Percentiles rank a stretch among this genome's conserved stretches.
Conservation (phyloP, 129 eudicot genomes). For the Pseudognaphalium luteoalbum region DNA sequence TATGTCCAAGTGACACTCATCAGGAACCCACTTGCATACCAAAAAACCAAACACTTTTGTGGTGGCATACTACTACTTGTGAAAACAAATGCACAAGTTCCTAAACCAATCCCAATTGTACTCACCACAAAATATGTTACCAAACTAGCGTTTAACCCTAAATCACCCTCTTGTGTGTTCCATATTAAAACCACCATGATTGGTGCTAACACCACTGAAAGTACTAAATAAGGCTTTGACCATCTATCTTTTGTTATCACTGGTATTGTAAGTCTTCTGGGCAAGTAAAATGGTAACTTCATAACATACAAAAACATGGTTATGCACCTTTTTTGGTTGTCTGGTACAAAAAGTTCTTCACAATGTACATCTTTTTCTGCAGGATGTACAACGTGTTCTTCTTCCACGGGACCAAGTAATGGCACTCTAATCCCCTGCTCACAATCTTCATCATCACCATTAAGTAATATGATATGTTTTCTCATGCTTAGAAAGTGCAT, state of each 20-base stretch:
- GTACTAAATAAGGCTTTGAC: conserved; percentile 57
- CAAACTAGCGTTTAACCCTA: conserved; percentile 22
- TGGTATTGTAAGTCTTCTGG: conserved; percentile 75
- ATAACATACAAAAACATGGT: conserved; percentile 30
- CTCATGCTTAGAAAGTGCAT: conserved; percentile 41
- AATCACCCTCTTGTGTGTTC: conserved; percentile 38
- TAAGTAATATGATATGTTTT: neutral
- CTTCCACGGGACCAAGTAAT: conserved; percentile 45
- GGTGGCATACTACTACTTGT: conserved; percentile 52
- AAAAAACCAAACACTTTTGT: conserved; percentile 44
- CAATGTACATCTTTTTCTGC: conserved; percentile 16
- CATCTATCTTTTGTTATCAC: conserved; percentile 56
- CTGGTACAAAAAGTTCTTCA: conserved; percentile 12
- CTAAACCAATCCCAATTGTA: conserved; percentile 46
- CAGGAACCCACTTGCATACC: conserved; percentile 58
- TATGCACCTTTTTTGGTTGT: conserved; percentile 8
- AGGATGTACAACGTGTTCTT: conserved; percentile 36
- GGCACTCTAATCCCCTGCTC: conserved; percentile 25
- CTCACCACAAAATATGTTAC: conserved; percentile 34
- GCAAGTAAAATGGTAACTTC: conserved; percentile 55
- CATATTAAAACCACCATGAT: conserved; percentile 44
- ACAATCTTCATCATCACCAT: neutral
- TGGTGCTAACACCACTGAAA: conserved; percentile 57
- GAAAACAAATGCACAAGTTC: conserved; percentile 36
- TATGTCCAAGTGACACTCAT: conserved; percentile 83